A percentile compares a stretch with the other conserved stretches of the same genome.
Conservation (phyloP, 768 basidiomycete species). For the Fomitopsis serialis region DNA sequence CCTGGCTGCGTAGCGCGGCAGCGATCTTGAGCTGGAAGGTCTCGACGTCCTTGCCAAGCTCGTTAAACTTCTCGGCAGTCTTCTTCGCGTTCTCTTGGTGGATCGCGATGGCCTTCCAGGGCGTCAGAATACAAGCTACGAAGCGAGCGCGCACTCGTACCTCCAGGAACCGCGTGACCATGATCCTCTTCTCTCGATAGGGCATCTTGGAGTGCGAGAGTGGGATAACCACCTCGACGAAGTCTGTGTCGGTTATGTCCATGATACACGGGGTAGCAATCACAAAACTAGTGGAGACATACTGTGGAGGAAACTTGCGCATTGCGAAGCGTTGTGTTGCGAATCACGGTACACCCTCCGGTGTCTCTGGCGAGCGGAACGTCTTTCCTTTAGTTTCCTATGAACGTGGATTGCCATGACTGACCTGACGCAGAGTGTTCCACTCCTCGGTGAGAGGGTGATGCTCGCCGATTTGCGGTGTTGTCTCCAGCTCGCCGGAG, state of each 20-base stretch:
- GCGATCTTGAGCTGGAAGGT: slow-evolving; percentile 24
- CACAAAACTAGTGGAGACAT: not conserved
- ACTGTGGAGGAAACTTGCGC: slow-evolving; percentile 23
- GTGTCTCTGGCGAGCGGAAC: slow-evolving; percentile 12
- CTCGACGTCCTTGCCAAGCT: slow-evolving; percentile 21
- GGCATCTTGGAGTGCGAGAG: slow-evolving; percentile 15
- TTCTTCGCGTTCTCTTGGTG: slow-evolving; percentile 19
- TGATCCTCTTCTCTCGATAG: slow-evolving; percentile 19
- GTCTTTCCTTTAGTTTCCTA: not conserved
- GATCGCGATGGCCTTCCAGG: slow-evolving; percentile 17
- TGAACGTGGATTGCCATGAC: too few relatives aligned
- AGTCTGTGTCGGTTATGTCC: slow-evolving; percentile 10
- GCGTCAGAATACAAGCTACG: not conserved
- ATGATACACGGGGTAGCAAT: not conserved
- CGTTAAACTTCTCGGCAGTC: slow-evolving; percentile 17
- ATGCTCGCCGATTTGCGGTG: slow-evolving; percentile 19
- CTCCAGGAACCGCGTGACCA: slow-evolving; percentile 25
- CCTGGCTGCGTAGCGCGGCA: slow-evolving; percentile 17
- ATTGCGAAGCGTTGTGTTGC: slow-evolving; percentile 22
- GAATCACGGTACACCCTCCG: slow-evolving; percentile 21
- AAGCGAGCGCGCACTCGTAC: slow-evolving; percentile 1
- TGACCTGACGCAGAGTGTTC: slow-evolving; percentile 20
- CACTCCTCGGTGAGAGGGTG: slow-evolving; percentile 18
- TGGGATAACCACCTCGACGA: slow-evolving; percentile 20
- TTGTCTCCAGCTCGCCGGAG: slow-evolving; percentile 19